phyloP scores from a whole-genome alignment of 1,139 yeast species.

The Taiozyma sp. region DNA sequence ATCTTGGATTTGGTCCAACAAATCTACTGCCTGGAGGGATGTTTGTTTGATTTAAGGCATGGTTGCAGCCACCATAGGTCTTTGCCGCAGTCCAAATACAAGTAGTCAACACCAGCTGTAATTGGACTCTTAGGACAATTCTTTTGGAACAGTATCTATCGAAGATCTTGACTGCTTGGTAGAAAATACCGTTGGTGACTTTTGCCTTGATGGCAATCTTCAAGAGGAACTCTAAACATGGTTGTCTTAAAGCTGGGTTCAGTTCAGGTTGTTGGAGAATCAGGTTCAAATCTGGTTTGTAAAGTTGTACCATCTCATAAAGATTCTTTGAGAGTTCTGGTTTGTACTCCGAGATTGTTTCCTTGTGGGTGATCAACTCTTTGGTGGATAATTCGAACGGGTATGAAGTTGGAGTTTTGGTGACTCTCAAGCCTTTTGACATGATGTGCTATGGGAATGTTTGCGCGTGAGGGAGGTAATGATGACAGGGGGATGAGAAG shows the following conservation, averaged over 20 bases:
- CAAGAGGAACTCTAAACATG: conserved; percentile 52
- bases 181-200: conserved; percentile 56
- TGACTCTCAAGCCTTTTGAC: conserved; percentile 30
- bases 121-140: conserved; percentile 55
- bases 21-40: conserved; percentile 54
- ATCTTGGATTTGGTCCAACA: conserved; percentile 62
- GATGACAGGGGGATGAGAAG: neutral
- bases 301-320: conserved; percentile 31
- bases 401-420: conserved; percentile 38
- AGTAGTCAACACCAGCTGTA: conserved; percentile 59
- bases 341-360: conserved; percentile 46
- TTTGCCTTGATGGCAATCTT: conserved; percentile 57
- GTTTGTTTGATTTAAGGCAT: conserved; percentile 48
- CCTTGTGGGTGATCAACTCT: conserved; percentile 46
- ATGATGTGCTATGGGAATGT: conserved; percentile 2
- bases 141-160: conserved; percentile 66
- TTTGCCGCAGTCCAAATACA: conserved; percentile 66
- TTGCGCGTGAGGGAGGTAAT: neutral
- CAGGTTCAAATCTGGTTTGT: conserved; percentile 48
- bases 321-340: conserved; percentile 44
- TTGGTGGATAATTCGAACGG: conserved; percentile 45
- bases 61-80: conserved; percentile 67
- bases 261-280: conserved; percentile 64
- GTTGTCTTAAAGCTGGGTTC: conserved; percentile 41
- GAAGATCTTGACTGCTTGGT: conserved; percentile 52